A percentile compares a stretch with the other conserved stretches of the same genome.
These are phyloP conservation scores for Aspergillus campestris DNA, from an alignment of 495 filamentous ascomycete genomes.

Conservation along the genomic window DNA sequence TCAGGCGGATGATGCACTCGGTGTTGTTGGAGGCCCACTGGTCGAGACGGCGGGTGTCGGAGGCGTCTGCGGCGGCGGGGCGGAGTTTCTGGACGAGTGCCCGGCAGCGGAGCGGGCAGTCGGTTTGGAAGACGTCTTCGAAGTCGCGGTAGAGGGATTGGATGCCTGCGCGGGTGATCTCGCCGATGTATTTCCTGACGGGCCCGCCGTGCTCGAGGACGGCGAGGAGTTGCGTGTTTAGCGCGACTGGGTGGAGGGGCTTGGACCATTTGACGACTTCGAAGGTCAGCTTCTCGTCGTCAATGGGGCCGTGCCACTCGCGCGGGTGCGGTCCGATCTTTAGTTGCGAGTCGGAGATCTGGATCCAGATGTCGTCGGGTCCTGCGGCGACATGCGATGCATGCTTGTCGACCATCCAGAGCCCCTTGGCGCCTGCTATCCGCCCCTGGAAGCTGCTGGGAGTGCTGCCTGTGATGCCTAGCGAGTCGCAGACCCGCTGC, in stretches of 20 bases:
- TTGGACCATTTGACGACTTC: conserved; percentile 61
- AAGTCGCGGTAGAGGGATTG: conserved; percentile 42
- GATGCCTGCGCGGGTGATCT: conserved; percentile 53
- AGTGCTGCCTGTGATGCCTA: conserved; percentile 49
- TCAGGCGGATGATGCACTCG: conserved; percentile 31
- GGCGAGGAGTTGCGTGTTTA: conserved; percentile 72
- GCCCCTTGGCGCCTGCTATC: conserved; percentile 77
- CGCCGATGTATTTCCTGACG: conserved; percentile 48
- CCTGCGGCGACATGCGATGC: conserved; percentile 18
- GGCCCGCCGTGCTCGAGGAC: conserved; percentile 61
- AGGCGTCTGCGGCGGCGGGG: conserved; percentile 17
- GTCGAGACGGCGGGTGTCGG: conserved; percentile 20
- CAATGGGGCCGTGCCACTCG: conserved; percentile 30
- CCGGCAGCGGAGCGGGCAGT: conserved; percentile 29
- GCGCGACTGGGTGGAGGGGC: conserved; percentile 50
- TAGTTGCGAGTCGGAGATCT: conserved; percentile 67
- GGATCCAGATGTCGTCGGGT: conserved; percentile 54
- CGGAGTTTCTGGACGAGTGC: conserved; percentile 30
- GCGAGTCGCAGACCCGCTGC: conserved; percentile 44
- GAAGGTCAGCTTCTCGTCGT: conserved; percentile 55
- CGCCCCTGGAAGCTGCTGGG: conserved; percentile 75
- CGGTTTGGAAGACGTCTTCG: conserved; percentile 43
- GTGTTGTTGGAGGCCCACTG: conserved; percentile 27
- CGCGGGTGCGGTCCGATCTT: conserved; percentile 61
- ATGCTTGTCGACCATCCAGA: conserved; percentile 69